Percentiles rank a stretch among this genome's conserved stretches.
phyloP scores from a whole-genome alignment of 2,329 filamentous ascomycete genomes.

The Rhynchosporium graminicola region DNA sequence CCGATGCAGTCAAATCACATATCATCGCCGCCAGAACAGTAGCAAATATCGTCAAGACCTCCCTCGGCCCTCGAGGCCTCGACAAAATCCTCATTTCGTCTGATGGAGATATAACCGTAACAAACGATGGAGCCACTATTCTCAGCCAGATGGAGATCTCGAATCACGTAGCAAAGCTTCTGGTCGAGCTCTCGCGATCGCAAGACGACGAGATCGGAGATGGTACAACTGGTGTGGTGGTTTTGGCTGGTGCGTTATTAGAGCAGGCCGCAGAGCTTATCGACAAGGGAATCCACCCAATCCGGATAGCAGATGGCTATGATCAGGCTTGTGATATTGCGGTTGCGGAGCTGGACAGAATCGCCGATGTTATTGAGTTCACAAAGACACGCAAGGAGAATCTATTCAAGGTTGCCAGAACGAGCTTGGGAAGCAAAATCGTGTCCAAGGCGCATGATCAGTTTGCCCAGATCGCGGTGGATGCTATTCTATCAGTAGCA shows the following conservation, averaged over 20 bases:
- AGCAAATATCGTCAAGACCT: slow-evolving; percentile 95
- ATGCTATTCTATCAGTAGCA: slow-evolving; percentile 93
- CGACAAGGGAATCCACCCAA: slow-evolving; percentile 99
- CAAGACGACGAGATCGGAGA: slow-evolving; percentile 99
- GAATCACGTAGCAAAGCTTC: slow-evolving; percentile 95
- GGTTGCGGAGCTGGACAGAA: slow-evolving; percentile 86
- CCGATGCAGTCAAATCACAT: slow-evolving; percentile 96
- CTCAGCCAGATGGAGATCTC: slow-evolving; percentile 98
- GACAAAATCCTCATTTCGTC: slow-evolving; percentile 99
- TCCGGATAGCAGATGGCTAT: slow-evolving; percentile 97
- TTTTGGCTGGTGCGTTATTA: slow-evolving; percentile 88
- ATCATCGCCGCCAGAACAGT: slow-evolving; percentile 96
- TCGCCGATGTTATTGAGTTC: slow-evolving; percentile 90
- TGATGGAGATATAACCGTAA: slow-evolving; percentile 98
- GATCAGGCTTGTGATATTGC: slow-evolving; percentile 97
- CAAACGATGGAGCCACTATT: slow-evolving; percentile 98
- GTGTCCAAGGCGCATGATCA: slow-evolving; percentile 98
- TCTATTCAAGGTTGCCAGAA: slow-evolving; percentile 91
- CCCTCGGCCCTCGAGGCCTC: slow-evolving; percentile 89
- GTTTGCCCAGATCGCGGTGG: slow-evolving; percentile 95
- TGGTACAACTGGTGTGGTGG: slow-evolving; percentile 95
- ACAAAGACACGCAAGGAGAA: slow-evolving; percentile 77
- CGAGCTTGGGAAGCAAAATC: slow-evolving; percentile 96
- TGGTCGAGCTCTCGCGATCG: slow-evolving; percentile 96
- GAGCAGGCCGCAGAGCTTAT: slow-evolving; percentile 98